These are phyloP conservation scores for Sporisorium reilianum DNA, from an alignment of 1,284 basidiomycete species.

Conservation along the genomic window DNA sequence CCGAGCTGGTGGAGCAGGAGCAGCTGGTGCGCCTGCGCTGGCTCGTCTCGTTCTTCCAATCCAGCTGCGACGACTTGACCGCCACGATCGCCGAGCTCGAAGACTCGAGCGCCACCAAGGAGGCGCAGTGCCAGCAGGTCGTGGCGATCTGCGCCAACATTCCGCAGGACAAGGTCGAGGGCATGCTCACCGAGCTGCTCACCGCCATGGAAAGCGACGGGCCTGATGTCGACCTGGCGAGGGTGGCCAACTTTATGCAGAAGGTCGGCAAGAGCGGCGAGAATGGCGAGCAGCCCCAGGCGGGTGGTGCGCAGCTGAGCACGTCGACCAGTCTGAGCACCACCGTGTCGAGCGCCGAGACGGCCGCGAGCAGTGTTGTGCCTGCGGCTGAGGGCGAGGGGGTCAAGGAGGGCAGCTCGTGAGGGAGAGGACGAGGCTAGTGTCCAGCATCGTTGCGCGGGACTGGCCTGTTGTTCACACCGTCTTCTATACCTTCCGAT, in stretches of 20 bases:
- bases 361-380: slow-evolving; percentile 11
- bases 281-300: background rate
- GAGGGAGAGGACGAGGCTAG: background rate
- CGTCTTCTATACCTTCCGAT: background rate
- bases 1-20: slow-evolving; percentile 17
- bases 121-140: slow-evolving; percentile 89
- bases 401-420: background rate
- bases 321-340: slow-evolving; percentile 15
- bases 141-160: slow-evolving; percentile 90
- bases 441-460: background rate
- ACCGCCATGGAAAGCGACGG: slow-evolving; percentile 90
- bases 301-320: slow-evolving; percentile 3
- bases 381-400: slow-evolving; percentile 1
- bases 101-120: slow-evolving; percentile 80
- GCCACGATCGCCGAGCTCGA: slow-evolving; percentile 84
- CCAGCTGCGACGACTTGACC: slow-evolving; percentile 70
- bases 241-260: slow-evolving; percentile 88
- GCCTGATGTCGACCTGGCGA: slow-evolving; percentile 81
- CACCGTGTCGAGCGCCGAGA: slow-evolving; percentile 13
- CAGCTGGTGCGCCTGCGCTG: slow-evolving; percentile 56
- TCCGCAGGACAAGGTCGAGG: slow-evolving; percentile 86
- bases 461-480: background rate
- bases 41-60: slow-evolving; percentile 29
- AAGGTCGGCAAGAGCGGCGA: slow-evolving; percentile 50
- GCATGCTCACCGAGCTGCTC: slow-evolving; percentile 88